A percentile compares a stretch with the other conserved stretches of the same genome.
Evolutionary conservation across 2,329 filamentous ascomycete genomes (phyloP).

Genomic region (Ophiostoma novo-ulmi): DNA sequence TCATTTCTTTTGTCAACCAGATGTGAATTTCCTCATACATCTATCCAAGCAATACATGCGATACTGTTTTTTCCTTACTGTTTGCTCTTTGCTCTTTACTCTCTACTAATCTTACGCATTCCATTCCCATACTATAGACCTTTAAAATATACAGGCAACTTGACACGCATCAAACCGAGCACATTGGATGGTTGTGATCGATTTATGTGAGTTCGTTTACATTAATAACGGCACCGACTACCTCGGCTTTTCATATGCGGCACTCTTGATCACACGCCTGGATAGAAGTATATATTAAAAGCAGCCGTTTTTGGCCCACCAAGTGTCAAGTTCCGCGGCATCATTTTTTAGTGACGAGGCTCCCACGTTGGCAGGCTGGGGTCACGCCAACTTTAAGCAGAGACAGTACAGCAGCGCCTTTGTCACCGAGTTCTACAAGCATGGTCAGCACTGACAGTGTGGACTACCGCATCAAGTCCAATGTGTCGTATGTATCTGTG

Average conservation of each 20-base stretch:
- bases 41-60: not conserved
- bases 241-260: not conserved
- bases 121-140: not conserved
- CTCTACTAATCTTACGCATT: not conserved
- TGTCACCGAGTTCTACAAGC: not conserved
- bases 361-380: not conserved
- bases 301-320: not conserved
- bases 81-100: not conserved
- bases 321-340: not conserved
- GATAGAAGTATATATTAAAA: not conserved
- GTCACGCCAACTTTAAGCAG: not conserved
- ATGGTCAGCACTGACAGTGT: not conserved
- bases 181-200: not conserved
- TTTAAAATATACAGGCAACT: constrained; percentile 3
- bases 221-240: not conserved
- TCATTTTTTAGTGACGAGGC: not conserved
- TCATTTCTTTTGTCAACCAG: not conserved
- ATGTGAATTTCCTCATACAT: not conserved
- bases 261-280: not conserved
- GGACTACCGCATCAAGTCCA: not conserved
- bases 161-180: constrained; percentile 2
- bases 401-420: not conserved
- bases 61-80: not conserved
- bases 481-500: not conserved
- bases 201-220: not conserved